Evolutionary conservation across 2,329 filamentous ascomycete species (phyloP), one percentile per base, ranked within the genome.

Genomic region (Penicillium thymicola): DNA sequence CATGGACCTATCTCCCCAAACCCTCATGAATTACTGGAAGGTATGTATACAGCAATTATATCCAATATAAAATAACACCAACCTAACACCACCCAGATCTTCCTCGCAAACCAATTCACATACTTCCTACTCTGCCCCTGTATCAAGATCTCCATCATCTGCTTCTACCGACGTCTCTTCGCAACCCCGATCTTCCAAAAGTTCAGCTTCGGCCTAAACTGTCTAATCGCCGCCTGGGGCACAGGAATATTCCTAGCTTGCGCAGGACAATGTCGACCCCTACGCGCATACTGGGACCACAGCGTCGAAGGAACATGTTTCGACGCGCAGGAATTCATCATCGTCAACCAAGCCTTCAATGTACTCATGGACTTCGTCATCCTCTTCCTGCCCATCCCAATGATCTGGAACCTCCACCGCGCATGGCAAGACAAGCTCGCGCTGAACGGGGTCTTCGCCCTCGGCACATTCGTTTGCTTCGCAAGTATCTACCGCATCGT

Each of bases 401-500:
- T 72, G 66, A 72, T 72, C 51, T 72, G 69, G 70, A 62, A 62
- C 28, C 65, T 72, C 3, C 70, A 72, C 46, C 64, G 68, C 8
- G 60, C 65, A 13, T 72, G 70, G 70, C 70, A 72, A 60, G 70
- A 72, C 40, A 72, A 72, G 47, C 68, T 72, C 36, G 70, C 69
- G 4, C 54, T 72, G 10, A 72, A 70, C 49, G 69, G 66, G 8
- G 70, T 72, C 18, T 64, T 72, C 37, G 70, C 70, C 0, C 57
- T 72, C 5, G 70, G 69, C 18, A 53, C 48, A n/a, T 71, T 72
- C 51, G 70, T 72, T 57, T 72, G 69, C 60, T 69, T 74, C 55
- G 71, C 71, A 4, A 72, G 69, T 44, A 70, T 74, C 48, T 71
- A 72, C 57, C 68, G 72, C 36, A 68, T 74, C 46, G 66, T 73